Percentiles rank a stretch among this genome's conserved stretches.
These are phyloP conservation scores for Colletotrichum shisoi DNA, from an alignment of 2,329 filamentous ascomycete species.

Conservation along the genomic window DNA sequence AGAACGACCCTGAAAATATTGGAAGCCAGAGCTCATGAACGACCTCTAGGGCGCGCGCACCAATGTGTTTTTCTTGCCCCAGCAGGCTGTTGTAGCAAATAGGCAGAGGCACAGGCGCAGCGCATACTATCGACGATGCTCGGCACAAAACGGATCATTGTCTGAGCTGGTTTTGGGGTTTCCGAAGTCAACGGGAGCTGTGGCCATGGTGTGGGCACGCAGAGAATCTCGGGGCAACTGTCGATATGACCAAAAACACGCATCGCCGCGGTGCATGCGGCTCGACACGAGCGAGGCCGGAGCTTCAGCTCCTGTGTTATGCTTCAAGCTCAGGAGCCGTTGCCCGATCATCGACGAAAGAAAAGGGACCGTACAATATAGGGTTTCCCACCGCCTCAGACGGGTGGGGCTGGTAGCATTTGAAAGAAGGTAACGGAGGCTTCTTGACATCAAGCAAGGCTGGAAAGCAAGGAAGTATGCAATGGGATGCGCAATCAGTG, in stretches of 20 bases:
- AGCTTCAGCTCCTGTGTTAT: constrained; percentile 31
- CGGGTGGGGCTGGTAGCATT: constrained; percentile 17
- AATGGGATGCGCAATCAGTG: constrained; percentile 22
- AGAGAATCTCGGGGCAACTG: neutral
- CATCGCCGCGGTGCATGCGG: neutral
- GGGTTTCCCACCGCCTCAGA: constrained; percentile 29
- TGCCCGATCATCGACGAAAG: constrained; percentile 1
- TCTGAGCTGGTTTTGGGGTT: neutral
- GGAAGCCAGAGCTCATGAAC: constrained; percentile 14
- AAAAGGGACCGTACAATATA: constrained; percentile 5
- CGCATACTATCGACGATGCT: neutral
- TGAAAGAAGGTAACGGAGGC: constrained; percentile 26
- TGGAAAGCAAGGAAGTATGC: constrained; percentile 34
- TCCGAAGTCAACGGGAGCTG: neutral
- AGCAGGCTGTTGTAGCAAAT: neutral
- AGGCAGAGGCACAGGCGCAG: neutral
- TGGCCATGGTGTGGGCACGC: neutral
- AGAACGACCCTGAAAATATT: constrained; percentile 22
- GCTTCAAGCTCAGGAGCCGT: neutral
- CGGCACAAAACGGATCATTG: neutral
- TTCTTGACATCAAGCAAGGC: constrained; percentile 13
- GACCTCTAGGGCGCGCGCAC: neutral
- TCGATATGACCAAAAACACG: neutral
- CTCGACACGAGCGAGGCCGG: constrained; percentile 9
- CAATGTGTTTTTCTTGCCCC: neutral